phyloP scores from a whole-genome alignment of 1,284 basidiomycete species.

The Cryptococcus maquisensis region DNA sequence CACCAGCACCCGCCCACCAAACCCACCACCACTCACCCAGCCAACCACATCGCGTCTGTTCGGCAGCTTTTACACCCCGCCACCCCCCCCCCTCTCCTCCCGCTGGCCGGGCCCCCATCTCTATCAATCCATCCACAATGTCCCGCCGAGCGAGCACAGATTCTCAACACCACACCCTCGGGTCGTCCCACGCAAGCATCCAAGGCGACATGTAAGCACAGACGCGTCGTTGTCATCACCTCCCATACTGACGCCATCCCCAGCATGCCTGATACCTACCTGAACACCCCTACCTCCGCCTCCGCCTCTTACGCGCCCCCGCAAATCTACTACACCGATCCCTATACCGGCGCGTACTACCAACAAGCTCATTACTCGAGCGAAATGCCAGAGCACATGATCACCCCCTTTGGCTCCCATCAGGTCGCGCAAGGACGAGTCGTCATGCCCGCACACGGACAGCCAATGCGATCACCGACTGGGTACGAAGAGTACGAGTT shows the following conservation, averaged over 20 bases:
- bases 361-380: constrained; percentile 5
- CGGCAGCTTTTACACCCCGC: too few species aligned
- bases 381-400: constrained; percentile 15
- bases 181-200: constrained; percentile 8
- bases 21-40: too few species aligned
- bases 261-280: constrained; percentile 15
- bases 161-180: constrained; percentile 4
- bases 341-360: neutral
- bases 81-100: too few species aligned
- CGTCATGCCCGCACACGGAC: constrained; percentile 17
- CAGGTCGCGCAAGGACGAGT: constrained; percentile 20
- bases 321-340: constrained; percentile 14
- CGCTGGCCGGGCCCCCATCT: neutral
- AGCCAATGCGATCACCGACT: constrained; percentile 11
- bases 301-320: constrained; percentile 8
- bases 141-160: constrained; percentile 14
- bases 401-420: constrained; percentile 17
- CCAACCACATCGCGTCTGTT: too few species aligned
- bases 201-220: constrained; percentile 14
- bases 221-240: neutral
- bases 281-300: constrained; percentile 11
- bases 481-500: constrained; percentile 15
- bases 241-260: neutral
- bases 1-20: too few species aligned
- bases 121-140: constrained; percentile 5